These are phyloP conservation scores for Myxozyma sirexii DNA, from an alignment of 805 yeast species.

Conservation along the genomic window DNA sequence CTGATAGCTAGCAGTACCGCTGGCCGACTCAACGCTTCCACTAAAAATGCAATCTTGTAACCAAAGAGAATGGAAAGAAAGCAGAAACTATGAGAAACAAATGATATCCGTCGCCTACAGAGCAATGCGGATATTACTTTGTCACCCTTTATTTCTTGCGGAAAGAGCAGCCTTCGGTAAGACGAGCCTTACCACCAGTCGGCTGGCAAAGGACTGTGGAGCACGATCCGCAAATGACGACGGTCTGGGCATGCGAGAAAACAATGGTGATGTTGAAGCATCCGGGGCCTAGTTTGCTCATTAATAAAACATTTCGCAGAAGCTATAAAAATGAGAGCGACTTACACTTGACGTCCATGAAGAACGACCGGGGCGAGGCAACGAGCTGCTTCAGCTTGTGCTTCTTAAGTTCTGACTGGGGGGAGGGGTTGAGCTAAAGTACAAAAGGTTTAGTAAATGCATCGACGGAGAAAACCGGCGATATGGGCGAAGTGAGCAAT, in stretches of 20 bases:
- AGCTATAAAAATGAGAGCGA: background rate
- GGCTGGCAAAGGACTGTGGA: constrained; percentile 98
- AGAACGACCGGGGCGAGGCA: constrained; percentile 97
- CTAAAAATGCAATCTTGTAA: constrained; percentile 5
- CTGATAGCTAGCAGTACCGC: background rate
- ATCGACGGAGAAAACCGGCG: background rate
- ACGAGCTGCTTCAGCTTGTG: constrained; percentile 98
- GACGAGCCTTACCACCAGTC: constrained; percentile 99
- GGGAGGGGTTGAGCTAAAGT: constrained; percentile 77
- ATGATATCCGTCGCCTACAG: background rate
- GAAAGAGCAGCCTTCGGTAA: constrained; percentile 99
- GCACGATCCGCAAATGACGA: constrained; percentile 98
- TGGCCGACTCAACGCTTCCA: background rate
- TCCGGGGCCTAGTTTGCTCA: constrained; percentile 65
- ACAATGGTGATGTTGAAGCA: constrained; percentile 99
- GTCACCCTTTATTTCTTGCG: constrained; percentile 68
- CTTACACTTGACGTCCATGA: constrained; percentile 96
- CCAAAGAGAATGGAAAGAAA: background rate
- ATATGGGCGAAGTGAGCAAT: no score
- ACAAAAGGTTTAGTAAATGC: background rate
- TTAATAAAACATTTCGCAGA: background rate
- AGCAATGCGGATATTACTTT: background rate
- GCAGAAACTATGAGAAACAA: background rate
- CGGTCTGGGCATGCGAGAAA: constrained; percentile 99
- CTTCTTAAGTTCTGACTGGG: constrained; percentile 94